Conservation (phyloP, 345 rosid genomes). For the Draba incana region DNA sequence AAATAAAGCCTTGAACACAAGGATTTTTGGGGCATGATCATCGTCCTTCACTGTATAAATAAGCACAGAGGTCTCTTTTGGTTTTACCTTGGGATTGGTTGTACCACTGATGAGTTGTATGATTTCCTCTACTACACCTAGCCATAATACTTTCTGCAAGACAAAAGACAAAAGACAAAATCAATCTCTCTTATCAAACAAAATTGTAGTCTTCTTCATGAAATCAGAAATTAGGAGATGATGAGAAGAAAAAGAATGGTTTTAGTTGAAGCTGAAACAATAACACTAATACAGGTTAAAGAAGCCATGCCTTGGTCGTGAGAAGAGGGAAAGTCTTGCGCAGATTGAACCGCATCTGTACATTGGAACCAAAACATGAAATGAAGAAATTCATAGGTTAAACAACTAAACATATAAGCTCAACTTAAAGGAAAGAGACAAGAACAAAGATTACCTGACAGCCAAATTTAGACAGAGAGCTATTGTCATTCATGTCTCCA, state of each 20-base stretch:
- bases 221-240: background rate
- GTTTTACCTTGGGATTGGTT: slow-evolving; percentile 69
- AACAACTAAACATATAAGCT: slow-evolving; percentile 10
- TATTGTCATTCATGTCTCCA: slow-evolving; percentile 68
- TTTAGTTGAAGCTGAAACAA: background rate
- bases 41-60: background rate
- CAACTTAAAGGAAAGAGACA: slow-evolving; percentile 17
- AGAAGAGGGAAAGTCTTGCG: slow-evolving; percentile 86
- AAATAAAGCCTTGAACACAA: background rate
- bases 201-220: background rate
- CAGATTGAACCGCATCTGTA: slow-evolving; percentile 81
- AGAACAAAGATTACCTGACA: slow-evolving; percentile 56
- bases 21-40: background rate
- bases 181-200: background rate
- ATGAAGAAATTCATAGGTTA: background rate
- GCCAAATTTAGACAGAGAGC: slow-evolving; percentile 82
- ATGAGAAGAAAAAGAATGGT: no score
- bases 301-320: slow-evolving; percentile 70
- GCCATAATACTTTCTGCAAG: slow-evolving; percentile 82
- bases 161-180: background rate
- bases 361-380: slow-evolving; percentile 9
- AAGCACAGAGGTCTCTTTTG: slow-evolving; percentile 4
- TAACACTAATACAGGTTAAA: background rate
- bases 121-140: slow-evolving; percentile 79
- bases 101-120: slow-evolving; percentile 85